phyloP scores from a whole-genome alignment of 2,329 filamentous ascomycete genomes.

The Pezicula neosporulosa region DNA sequence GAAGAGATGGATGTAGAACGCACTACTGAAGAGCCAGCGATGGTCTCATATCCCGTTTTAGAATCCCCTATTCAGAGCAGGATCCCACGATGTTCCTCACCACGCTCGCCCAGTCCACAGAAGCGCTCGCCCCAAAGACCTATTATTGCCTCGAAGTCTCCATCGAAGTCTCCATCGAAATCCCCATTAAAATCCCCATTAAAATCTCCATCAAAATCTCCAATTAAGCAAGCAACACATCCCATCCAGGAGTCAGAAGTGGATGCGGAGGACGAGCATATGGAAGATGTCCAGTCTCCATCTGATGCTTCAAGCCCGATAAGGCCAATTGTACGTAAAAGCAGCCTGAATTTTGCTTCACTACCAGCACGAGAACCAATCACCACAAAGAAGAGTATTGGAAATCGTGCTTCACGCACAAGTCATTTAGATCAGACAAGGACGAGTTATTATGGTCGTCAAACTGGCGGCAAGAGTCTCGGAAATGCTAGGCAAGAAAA shows the following conservation, averaged over 20 bases:
- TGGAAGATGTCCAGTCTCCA: constrained; percentile 53
- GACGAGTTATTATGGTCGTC: constrained; percentile 70
- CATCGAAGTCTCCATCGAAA: background rate
- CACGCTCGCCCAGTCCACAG: constrained; percentile 11
- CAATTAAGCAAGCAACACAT: too few relatives aligned
- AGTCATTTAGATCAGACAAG: constrained; percentile 75
- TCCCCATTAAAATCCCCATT: too few relatives aligned
- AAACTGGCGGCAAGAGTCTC: constrained; percentile 71
- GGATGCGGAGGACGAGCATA: constrained; percentile 23
- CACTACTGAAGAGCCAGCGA: constrained; percentile 4
- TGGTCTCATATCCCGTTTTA: constrained; percentile 16
- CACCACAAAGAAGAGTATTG: constrained; percentile 78
- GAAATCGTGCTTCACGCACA: constrained; percentile 66
- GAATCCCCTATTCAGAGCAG: constrained; percentile 20
- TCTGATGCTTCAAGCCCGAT: constrained; percentile 73
- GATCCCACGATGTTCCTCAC: background rate
- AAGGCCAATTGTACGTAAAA: constrained; percentile 79
- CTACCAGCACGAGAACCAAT: constrained; percentile 88
- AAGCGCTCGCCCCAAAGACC: constrained; percentile 16
- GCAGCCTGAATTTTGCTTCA: constrained; percentile 91
- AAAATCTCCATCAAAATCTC: too few relatives aligned
- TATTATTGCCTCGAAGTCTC: background rate
- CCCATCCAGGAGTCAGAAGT: background rate
- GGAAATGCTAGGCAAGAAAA: constrained; percentile 43
- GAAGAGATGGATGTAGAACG: constrained; percentile 1